These are phyloP conservation scores for Boletus huronensis DNA, from an alignment of 768 basidiomycete species.

Conservation along the genomic window DNA sequence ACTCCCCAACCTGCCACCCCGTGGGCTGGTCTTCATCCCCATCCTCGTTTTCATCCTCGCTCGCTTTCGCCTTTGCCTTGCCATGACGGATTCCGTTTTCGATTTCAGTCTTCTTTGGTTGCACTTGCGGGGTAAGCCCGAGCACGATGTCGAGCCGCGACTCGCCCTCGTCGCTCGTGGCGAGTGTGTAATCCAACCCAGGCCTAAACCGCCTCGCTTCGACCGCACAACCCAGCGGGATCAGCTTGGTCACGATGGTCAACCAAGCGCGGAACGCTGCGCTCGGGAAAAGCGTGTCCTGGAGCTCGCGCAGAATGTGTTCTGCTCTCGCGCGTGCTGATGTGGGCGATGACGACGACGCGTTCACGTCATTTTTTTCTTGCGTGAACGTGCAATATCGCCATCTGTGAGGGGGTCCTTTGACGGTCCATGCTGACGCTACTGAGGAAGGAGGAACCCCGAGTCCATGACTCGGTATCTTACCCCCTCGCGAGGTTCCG, in stretches of 20 bases:
- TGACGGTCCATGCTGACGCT: slow-evolving; percentile 61
- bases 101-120: slow-evolving; percentile 13
- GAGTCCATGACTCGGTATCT: slow-evolving; percentile 64
- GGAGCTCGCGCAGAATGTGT: slow-evolving; percentile 40
- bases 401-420: slow-evolving; percentile 93
- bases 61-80: slow-evolving; percentile 30
- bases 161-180: slow-evolving; percentile 80
- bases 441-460: slow-evolving; percentile 45
- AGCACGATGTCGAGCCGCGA: slow-evolving; percentile 83
- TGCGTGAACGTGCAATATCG: slow-evolving; percentile 71
- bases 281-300: slow-evolving; percentile 75
- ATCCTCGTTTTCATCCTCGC: slow-evolving; percentile 23
- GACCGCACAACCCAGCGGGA: slow-evolving; percentile 68
- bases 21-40: slow-evolving; percentile 29
- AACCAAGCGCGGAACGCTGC: slow-evolving; percentile 92
- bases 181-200: slow-evolving; percentile 92
- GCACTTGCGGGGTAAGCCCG: slow-evolving; percentile 71
- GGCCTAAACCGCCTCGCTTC: slow-evolving; percentile 88
- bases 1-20: slow-evolving; percentile 71
- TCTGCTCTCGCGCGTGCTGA: slow-evolving; percentile 19
- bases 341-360: not conserved
- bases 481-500: slow-evolving; percentile 43
- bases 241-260: slow-evolving; percentile 61
- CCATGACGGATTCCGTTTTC: slow-evolving; percentile 13
- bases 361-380: not conserved